Percentiles rank a stretch among this genome's conserved stretches.
Conservation (phyloP, 2,329 filamentous ascomycete genomes). For the Lomentospora prolificans region DNA sequence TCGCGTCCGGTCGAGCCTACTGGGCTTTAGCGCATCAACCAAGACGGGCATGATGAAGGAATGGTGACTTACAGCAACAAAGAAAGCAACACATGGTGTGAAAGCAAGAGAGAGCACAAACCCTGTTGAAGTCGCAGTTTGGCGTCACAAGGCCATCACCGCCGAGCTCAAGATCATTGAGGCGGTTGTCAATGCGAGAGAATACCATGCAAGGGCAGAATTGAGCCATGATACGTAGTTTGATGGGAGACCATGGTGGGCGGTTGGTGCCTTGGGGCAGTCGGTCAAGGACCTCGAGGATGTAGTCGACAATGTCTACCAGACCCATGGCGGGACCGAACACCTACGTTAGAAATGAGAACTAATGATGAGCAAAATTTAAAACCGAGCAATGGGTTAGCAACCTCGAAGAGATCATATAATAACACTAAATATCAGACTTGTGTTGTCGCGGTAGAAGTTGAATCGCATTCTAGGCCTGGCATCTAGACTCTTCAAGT, state of each 20-base stretch:
- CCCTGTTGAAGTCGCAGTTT: neutral
- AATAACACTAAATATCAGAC: too few species aligned
- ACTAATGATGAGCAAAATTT: neutral
- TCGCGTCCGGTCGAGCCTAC: neutral
- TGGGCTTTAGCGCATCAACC: neutral
- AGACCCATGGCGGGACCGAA: neutral
- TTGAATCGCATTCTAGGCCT: too few species aligned
- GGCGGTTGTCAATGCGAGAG: conserved; percentile 5
- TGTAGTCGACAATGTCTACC: neutral
- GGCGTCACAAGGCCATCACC: neutral
- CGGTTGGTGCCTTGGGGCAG: neutral
- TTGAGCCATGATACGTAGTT: neutral
- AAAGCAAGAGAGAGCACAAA: neutral
- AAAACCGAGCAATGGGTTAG: neutral
- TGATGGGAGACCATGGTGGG: neutral
- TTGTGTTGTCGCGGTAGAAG: too few species aligned
- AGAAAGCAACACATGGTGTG: neutral
- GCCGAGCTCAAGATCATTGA: conserved; percentile 3
- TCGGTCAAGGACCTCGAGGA: neutral
- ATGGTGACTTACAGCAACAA: conserved; percentile 2
- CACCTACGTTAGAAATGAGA: neutral
- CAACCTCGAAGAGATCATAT: too few species aligned
- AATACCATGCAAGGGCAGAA: conserved; percentile 1
- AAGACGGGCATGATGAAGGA: neutral
- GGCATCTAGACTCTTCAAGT: too few species aligned